Percentiles rank a stretch among this genome's conserved stretches.
Evolutionary conservation across 192 early-diverging fungal species (phyloP).

Genomic region (Backusella australiensis): DNA sequence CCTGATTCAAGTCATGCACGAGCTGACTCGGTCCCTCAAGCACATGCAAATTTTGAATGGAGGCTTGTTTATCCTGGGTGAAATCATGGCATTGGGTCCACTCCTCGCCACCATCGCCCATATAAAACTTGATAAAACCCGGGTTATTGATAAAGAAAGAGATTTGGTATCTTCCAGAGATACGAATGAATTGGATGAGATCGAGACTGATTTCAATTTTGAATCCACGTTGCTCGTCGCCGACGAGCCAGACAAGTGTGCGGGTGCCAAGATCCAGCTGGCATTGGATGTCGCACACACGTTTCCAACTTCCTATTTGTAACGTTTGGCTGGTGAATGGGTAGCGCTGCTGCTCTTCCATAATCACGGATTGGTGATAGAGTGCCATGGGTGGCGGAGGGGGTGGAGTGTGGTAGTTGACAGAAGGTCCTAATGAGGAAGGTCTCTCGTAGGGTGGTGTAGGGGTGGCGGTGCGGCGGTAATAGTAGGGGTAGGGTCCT

Average conservation of each 20-base stretch:
- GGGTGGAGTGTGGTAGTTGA: background rate
- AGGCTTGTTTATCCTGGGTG: slow-evolving; percentile 61
- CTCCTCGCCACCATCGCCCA: slow-evolving; percentile 24
- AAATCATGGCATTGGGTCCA: slow-evolving; percentile 66
- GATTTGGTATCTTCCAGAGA: slow-evolving; percentile 26
- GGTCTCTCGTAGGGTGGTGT: slow-evolving; percentile 7
- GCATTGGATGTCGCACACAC: slow-evolving; percentile 58
- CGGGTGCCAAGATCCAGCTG: slow-evolving; percentile 44
- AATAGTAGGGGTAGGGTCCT: slow-evolving; percentile 11
- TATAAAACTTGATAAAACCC: slow-evolving; percentile 45
- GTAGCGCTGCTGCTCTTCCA: background rate
- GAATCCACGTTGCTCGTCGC: slow-evolving; percentile 53
- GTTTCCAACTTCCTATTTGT: slow-evolving; percentile 62
- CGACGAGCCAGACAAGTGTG: slow-evolving; percentile 56
- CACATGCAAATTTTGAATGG: slow-evolving; percentile 40
- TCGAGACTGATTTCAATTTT: slow-evolving; percentile 53
- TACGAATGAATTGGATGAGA: slow-evolving; percentile 43
- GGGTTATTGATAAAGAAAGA: slow-evolving; percentile 12
- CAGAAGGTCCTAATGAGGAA: background rate
- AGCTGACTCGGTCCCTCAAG: slow-evolving; percentile 31
- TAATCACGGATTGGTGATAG: background rate
- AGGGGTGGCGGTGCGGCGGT: background rate
- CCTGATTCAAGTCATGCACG: background rate
- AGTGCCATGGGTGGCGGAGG: background rate
- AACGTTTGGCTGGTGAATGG: slow-evolving; percentile 52